Evolutionary conservation across 345 rosid species (phyloP).

Genomic region (Boechera stricta): DNA sequence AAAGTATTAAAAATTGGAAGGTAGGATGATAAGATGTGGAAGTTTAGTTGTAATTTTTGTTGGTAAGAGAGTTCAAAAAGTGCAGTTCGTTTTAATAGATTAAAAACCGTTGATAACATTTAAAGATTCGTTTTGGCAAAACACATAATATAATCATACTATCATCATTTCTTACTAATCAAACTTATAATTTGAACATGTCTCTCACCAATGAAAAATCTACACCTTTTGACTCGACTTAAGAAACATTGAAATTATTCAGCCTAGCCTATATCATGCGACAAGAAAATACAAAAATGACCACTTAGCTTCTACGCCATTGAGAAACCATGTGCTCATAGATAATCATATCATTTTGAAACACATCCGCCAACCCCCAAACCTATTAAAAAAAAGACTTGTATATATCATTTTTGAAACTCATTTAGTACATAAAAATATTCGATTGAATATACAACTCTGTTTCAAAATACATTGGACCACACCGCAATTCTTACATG

Average conservation of each 20-base stretch:
- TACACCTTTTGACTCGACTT: too few relatives aligned
- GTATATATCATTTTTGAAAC: neutral
- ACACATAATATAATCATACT: too few relatives aligned
- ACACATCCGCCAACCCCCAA: neutral
- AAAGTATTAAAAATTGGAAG: neutral
- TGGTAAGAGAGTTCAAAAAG: neutral
- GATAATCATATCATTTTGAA: neutral
- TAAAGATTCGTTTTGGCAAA: too few relatives aligned
- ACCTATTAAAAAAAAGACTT: neutral
- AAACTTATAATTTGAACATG: too few relatives aligned
- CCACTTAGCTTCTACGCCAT: neutral
- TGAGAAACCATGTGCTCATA: too few relatives aligned
- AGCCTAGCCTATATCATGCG: neutral
- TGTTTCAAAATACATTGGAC: neutral
- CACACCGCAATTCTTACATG: neutral
- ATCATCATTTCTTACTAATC: too few relatives aligned
- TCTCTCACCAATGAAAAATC: too few relatives aligned
- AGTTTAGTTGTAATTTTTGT: neutral
- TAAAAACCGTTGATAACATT: too few relatives aligned
- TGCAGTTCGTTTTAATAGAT: neutral
- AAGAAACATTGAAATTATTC: too few relatives aligned
- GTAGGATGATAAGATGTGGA: neutral
- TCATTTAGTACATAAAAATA: neutral
- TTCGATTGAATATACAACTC: neutral
- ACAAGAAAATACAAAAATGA: neutral